Evolutionary conservation across 1,284 basidiomycete species (phyloP), one percentile per base, ranked within the genome.

Genomic region (Cryptococcus wingfieldii): DNA sequence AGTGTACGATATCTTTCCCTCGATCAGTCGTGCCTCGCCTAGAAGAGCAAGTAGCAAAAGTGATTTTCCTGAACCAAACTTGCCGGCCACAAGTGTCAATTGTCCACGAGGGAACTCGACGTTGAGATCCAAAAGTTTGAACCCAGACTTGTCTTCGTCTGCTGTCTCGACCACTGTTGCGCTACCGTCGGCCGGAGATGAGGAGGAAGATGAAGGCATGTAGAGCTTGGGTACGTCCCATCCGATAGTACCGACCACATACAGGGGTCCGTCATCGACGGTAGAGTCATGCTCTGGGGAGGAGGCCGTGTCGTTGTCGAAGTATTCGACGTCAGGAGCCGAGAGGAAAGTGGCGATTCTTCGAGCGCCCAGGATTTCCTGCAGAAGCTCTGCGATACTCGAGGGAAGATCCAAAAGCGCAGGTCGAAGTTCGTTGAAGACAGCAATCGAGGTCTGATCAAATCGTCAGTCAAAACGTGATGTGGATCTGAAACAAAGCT

Each of bases 11-110:
- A 80, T 74, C 38, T 74, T 64, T 1, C 81, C 81, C 14, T 68
- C 63, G n/a, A 81, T 77, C n/a, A 93, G 58, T 71, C 91, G 88
- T 5, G 88, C 87, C 77, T 96, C 91, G 13, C 92, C 92, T 4
- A 95, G 80, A 19, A 94, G 80, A 2, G 88, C 88, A 82, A 73
- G 41, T 16, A 93, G 77, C 37, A 94, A 70, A 16, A 93, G 72
- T 0, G 89, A 88, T 78, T 92, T 94, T 47, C 88, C 89, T 43
- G 84, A 63, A 8, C 77, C 78, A n/a, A 79, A 69, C 37, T 71
- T 69, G 1, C 90, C 90, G 64, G 89, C 90, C 14, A 94, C 81
- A 16, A 94, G 79, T 0, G 86, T 85, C 41, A 94, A 76, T 69
- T 87, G 80, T 25, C 86, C 86, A 19, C 78, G 72, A 0, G 90